Evolutionary conservation across 2,329 filamentous ascomycete genomes (phyloP).

Genomic region (Clonostachys rosea): DNA sequence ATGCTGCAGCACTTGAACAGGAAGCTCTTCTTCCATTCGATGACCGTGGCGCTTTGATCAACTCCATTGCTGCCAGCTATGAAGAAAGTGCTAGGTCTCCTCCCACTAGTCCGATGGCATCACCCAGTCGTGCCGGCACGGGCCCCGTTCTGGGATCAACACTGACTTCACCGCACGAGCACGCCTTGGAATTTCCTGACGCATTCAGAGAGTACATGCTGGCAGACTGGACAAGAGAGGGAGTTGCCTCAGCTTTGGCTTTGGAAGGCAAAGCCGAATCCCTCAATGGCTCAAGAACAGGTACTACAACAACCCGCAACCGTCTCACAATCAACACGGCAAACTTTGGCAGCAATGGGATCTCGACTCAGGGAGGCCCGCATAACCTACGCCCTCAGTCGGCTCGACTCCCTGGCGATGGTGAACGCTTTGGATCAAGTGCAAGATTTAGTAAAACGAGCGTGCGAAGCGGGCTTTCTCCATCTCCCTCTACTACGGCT

Average conservation of each 20-base stretch:
- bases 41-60: conserved; percentile 65
- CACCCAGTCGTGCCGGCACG: conserved; percentile 53
- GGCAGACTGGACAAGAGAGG: conserved; percentile 74
- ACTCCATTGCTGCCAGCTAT: conserved; percentile 70
- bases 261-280: conserved; percentile 69
- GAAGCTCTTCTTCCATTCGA: conserved; percentile 72
- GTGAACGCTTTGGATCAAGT: conserved; percentile 21
- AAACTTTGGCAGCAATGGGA: conserved; percentile 30
- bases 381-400: conserved; percentile 46
- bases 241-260: conserved; percentile 63
- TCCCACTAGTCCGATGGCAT: conserved; percentile 63
- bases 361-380: conserved; percentile 33
- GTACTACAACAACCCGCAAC: conserved; percentile 48
- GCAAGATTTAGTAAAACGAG: conserved; percentile 49
- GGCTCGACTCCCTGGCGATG: conserved; percentile 26
- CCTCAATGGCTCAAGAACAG: conserved; percentile 68
- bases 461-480: conserved; percentile 45
- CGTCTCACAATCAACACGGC: conserved; percentile 52
- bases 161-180: conserved; percentile 30
- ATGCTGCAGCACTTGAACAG: conserved; percentile 49
- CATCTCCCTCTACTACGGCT: conserved; percentile 33
- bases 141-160: conserved; percentile 55
- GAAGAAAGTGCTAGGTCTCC: conserved; percentile 57
- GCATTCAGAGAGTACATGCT: conserved; percentile 72
- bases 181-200: conserved; percentile 52